Evolutionary conservation across 371 early-diverging fungal species (phyloP), one percentile per base, ranked within the genome.

Genomic region (Syncephalastrum racemosum): DNA sequence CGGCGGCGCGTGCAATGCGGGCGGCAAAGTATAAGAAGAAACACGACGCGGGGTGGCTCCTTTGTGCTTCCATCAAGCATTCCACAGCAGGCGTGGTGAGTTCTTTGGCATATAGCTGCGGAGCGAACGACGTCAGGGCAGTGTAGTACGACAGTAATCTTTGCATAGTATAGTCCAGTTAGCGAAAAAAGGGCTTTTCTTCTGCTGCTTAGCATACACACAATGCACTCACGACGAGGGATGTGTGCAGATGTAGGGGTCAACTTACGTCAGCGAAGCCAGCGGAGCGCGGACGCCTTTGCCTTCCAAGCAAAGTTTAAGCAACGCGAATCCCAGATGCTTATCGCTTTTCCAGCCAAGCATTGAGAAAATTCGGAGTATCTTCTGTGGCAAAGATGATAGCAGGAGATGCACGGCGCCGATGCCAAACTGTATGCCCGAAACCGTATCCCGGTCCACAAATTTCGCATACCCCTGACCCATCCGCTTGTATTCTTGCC

Each of bases 391-490:
- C 50, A 84, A 53, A 1, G 67, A 68, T 4, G 84, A 78, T 12
- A 84, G 50, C 0, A 84, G 64, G 8, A 82, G 54, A 54, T 84
- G 73, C 40, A 80, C 64, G 3, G 82, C 70, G 42, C 84, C 84
- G 18, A 81, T 62, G 0, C 73, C 73, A 51, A 73, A 64, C 4
- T 73, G 67, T 18, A 73, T 53, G 18, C 59, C 73, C 27, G 73
- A 66, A 2, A 73, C 56, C 18, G 73, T 73, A 31, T 73, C 60
- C n/a, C 62, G 49, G 40, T 73, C 73, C 49, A 73, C 49, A 46
- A 68, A 52, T 12, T 59, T 62, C n/a, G 63, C 66, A 49, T 63
- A 68, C 39, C 13, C 48, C 20, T 72, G 69, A 0, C 69, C 67
- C 73, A 73, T 73, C 24, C 58, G 54, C 44, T 69, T 62, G 27